Conservation (phyloP, 768 basidiomycete species). For the Termitomyces sp. region DNA sequence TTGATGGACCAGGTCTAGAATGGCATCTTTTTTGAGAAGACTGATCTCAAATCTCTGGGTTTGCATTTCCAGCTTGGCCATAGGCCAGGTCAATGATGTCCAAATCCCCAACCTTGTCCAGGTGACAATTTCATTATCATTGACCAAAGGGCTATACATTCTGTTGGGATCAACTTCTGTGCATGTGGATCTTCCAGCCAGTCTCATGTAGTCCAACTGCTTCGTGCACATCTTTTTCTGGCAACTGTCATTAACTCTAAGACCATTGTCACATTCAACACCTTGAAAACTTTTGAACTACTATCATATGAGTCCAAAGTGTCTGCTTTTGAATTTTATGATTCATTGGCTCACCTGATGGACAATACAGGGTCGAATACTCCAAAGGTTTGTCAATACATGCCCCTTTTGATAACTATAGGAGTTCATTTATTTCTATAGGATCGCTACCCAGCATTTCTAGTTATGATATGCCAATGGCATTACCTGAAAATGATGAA, state of each 20-base stretch:
- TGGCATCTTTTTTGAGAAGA: conserved; percentile 2
- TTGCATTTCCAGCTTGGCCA: conserved; percentile 28
- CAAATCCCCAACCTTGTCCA: conserved; percentile 2
- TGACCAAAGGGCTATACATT: conserved; percentile 26
- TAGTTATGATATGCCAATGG: conserved; percentile 7
- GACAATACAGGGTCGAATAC: too few relatives aligned
- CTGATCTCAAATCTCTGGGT: conserved; percentile 19
- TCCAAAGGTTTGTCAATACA: too few relatives aligned
- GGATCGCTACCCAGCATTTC: not conserved
- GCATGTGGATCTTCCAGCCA: conserved; percentile 14
- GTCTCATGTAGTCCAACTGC: conserved; percentile 22
- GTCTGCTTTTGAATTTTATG: too few relatives aligned
- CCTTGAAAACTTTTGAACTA: conserved; percentile 18
- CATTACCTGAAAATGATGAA: conserved; percentile 12
- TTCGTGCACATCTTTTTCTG: conserved; percentile 25
- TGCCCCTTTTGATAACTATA: too few relatives aligned
- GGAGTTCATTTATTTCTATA: not conserved
- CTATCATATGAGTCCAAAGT: not conserved
- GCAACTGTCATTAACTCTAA: conserved; percentile 20
- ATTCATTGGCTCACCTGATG: too few relatives aligned
- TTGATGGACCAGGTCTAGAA: conserved; percentile 2
- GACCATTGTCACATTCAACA: conserved; percentile 10
- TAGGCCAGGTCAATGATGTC: conserved; percentile 8
- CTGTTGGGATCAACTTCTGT: conserved; percentile 28
- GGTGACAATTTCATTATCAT: conserved; percentile 27